These are phyloP conservation scores for Exobasidium rhododendri DNA, from an alignment of 1,284 basidiomycete genomes.

Conservation along the genomic window DNA sequence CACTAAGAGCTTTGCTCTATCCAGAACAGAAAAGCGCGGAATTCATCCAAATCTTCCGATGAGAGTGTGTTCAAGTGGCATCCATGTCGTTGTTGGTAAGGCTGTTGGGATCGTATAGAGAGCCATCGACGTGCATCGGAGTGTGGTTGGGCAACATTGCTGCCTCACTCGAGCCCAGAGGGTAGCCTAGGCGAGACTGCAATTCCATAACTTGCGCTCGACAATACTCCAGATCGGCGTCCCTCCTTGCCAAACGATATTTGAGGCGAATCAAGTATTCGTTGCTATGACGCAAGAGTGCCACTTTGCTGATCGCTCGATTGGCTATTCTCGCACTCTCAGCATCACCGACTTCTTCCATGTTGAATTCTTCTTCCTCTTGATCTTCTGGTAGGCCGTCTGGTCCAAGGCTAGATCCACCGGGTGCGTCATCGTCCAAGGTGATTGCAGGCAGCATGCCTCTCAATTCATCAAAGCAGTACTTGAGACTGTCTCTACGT, in stretches of 20 bases:
- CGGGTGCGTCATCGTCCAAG: constrained; percentile 48
- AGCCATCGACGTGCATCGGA: neutral
- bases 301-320: constrained; percentile 90
- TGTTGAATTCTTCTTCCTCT: constrained; percentile 41
- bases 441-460: constrained; percentile 66
- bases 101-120: neutral
- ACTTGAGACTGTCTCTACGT: constrained; percentile 89
- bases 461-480: constrained; percentile 90
- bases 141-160: neutral
- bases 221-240: constrained; percentile 71
- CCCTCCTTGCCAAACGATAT: constrained; percentile 74
- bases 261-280: constrained; percentile 77
- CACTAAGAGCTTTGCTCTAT: too few relatives aligned
- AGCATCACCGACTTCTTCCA: constrained; percentile 22
- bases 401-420: constrained; percentile 47
- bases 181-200: constrained; percentile 56
- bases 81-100: neutral
- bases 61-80: neutral
- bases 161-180: neutral
- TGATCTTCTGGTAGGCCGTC: constrained; percentile 46
- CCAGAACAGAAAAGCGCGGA: too few relatives aligned
- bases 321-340: constrained; percentile 41
- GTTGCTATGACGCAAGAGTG: constrained; percentile 82
- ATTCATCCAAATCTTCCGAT: too few relatives aligned
- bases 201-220: constrained; percentile 69